A percentile compares a stretch with the other conserved stretches of the same genome.
These are phyloP conservation scores for Nothophoma quercina DNA, from an alignment of 2,329 filamentous ascomycete genomes.

Conservation along the genomic window DNA sequence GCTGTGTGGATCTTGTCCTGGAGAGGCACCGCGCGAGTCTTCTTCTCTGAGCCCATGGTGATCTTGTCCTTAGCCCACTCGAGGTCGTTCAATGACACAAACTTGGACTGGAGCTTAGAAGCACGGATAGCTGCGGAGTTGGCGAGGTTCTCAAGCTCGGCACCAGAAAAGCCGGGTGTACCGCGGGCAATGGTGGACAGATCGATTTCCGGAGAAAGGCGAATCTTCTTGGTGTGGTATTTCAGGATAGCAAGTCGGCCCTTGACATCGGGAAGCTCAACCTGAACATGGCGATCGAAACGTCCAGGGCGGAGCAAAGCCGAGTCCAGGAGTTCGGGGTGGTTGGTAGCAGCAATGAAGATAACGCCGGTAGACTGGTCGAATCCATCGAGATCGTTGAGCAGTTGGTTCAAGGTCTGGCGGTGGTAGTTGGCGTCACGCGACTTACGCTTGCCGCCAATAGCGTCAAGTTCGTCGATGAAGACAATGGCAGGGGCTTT, in stretches of 20 bases:
- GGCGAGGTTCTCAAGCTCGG: conserved; percentile 94
- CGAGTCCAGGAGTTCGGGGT: conserved; percentile 92
- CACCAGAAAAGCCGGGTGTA: conserved; percentile 91
- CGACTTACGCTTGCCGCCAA: conserved; percentile 92
- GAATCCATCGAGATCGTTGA: conserved; percentile 97
- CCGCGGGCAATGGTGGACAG: conserved; percentile 83
- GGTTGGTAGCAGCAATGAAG: conserved; percentile 95
- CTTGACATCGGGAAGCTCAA: conserved; percentile 89
- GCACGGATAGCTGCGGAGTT: conserved; percentile 95
- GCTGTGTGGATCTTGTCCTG: conserved; percentile 97
- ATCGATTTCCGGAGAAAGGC: conserved; percentile 80
- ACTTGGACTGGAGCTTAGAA: conserved; percentile 81
- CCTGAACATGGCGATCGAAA: conserved; percentile 91
- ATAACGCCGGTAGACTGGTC: conserved; percentile 94
- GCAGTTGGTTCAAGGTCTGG: conserved; percentile 94
- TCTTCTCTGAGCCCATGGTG: conserved; percentile 93
- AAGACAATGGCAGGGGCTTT: conserved; percentile 95
- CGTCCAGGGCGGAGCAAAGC: conserved; percentile 92
- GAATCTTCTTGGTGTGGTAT: conserved; percentile 92
- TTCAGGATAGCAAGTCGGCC: conserved; percentile 92
- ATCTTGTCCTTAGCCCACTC: conserved; percentile 99
- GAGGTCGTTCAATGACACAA: conserved; percentile 80
- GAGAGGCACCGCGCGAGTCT: conserved; percentile 86
- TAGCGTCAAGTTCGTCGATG: conserved; percentile 92
- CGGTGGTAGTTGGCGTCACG: conserved; percentile 94